Evolutionary conservation across 2,329 filamentous ascomycete genomes (phyloP).

Genomic region (Aspergillus sojae): DNA sequence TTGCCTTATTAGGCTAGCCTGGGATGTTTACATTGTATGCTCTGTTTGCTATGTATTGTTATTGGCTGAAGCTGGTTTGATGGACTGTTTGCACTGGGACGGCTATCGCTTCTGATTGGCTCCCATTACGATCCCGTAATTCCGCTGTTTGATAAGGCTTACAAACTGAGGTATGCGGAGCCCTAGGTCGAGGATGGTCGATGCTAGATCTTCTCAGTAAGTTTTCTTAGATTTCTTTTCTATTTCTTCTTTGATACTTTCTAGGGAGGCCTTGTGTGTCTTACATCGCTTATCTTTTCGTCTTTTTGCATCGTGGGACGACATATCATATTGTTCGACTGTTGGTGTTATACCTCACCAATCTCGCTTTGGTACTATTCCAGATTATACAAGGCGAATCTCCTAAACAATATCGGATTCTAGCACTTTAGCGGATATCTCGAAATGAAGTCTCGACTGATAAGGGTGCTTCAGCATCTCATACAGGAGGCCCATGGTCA

Average conservation of each 20-base stretch:
- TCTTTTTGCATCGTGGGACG: background rate
- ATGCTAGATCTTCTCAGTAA: background rate
- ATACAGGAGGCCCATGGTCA: background rate
- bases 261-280: accelerated
- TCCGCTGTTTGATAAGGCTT: background rate
- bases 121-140: background rate
- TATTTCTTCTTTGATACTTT: background rate
- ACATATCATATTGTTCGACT: background rate
- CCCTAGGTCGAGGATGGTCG: background rate
- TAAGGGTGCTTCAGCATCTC: background rate
- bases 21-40: background rate
- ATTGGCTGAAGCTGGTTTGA: background rate
- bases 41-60: background rate
- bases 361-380: background rate
- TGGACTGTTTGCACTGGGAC: background rate
- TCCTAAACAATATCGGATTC: background rate
- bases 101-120: background rate
- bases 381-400: background rate
- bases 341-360: background rate
- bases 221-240: background rate
- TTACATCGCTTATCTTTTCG: background rate
- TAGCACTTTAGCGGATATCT: background rate
- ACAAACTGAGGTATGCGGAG: background rate
- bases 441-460: background rate
- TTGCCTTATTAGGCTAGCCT: background rate